These are phyloP conservation scores for Coemansia sp. DNA, from an alignment of 192 early-diverging fungal species.

Conservation along the genomic window DNA sequence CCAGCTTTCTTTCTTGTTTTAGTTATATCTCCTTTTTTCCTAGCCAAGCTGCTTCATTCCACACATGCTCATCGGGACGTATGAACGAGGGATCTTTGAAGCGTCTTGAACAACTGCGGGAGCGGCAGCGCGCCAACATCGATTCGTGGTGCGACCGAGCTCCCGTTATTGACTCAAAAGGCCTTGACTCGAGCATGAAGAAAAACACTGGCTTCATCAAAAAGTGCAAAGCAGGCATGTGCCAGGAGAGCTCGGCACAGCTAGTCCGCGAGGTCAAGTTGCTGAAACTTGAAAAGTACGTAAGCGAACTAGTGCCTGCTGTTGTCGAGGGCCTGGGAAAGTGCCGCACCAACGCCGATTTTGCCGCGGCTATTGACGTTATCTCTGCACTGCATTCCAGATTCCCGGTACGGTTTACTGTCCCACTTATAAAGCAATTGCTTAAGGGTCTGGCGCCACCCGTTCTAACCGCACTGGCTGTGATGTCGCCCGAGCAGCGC, in stretches of 20 bases:
- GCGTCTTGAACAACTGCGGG: constrained; percentile 43
- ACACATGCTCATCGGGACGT: constrained; percentile 33
- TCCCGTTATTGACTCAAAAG: constrained; percentile 18
- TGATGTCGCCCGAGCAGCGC: constrained; percentile 70
- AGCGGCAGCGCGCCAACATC: constrained; percentile 41
- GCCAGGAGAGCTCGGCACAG: constrained; percentile 64
- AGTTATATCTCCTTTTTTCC: background rate
- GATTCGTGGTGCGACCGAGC: constrained; percentile 36
- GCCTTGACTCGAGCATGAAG: constrained; percentile 92
- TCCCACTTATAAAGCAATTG: constrained; percentile 63
- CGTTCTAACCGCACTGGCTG: constrained; percentile 57
- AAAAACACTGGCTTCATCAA: constrained; percentile 97
- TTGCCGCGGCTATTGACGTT: constrained; percentile 79
- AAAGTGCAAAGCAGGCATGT: constrained; percentile 77
- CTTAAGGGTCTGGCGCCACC: constrained; percentile 68
- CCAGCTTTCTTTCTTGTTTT: no score
- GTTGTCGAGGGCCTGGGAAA: constrained; percentile 71
- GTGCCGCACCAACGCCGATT: constrained; percentile 71
- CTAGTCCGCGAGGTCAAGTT: constrained; percentile 77
- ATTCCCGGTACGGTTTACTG: constrained; percentile 81
- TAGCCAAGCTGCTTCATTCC: background rate
- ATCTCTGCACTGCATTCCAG: constrained; percentile 83
- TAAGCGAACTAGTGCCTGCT: constrained; percentile 86
- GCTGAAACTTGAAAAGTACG: constrained; percentile 95
- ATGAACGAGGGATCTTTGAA: constrained; percentile 51